Percentiles rank a stretch among this genome's conserved stretches.
These are phyloP conservation scores for Nitzschia sp. DNA, from an alignment of 108 stramenopile species.

Conservation along the genomic window DNA sequence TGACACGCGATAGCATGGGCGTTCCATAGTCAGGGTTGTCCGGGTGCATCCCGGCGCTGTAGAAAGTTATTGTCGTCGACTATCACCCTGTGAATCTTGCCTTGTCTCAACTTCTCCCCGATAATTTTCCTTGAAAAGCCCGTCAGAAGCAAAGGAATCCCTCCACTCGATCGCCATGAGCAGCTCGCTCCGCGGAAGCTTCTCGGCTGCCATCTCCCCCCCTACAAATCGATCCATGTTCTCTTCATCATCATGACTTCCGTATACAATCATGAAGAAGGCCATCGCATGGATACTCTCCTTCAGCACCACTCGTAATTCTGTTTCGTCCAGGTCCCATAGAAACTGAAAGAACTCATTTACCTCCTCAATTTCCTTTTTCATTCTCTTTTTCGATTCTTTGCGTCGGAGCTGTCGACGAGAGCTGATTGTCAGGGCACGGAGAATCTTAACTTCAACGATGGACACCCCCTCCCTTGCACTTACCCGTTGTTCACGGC, in stretches of 20 bases:
- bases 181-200: background rate
- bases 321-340: background rate
- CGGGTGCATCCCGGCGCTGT: no score
- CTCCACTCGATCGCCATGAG: slow-evolving; percentile 10
- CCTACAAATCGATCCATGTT: background rate
- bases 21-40: no score
- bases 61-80: slow-evolving; percentile 1
- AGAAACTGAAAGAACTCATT: slow-evolving; percentile 4
- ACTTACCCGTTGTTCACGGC: slow-evolving; percentile 6
- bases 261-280: slow-evolving; percentile 11
- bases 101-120: background rate
- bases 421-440: background rate
- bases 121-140: background rate
- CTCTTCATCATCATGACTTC: background rate
- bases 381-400: background rate
- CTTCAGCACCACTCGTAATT: background rate
- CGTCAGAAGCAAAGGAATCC: background rate
- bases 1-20: no score
- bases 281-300: slow-evolving; percentile 3
- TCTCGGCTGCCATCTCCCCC: background rate
- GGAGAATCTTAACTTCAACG: no score
- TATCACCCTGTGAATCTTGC: background rate
- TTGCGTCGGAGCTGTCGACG: background rate
- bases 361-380: background rate
- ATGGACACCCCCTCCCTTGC: no score